Evolutionary conservation across 495 filamentous ascomycete genomes (phyloP).

Genomic region (Emericellopsis terricola): DNA sequence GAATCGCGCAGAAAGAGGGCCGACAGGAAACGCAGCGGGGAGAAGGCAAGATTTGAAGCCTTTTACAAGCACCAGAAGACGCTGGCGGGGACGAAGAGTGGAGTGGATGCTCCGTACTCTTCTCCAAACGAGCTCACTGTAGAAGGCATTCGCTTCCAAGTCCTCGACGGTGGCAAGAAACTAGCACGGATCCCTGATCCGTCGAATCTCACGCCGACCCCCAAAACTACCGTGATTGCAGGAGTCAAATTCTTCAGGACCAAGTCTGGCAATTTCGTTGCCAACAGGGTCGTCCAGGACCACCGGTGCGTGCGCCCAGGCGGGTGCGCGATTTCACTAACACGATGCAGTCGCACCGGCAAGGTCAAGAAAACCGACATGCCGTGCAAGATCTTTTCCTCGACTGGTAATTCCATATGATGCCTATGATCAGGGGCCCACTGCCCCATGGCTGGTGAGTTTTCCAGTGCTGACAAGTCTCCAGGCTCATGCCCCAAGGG

Average conservation of each 20-base stretch:
- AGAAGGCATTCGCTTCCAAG: conserved; percentile 58
- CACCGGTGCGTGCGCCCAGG: conserved; percentile 36
- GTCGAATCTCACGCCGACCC: conserved; percentile 45
- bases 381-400: conserved; percentile 77
- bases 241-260: conserved; percentile 79
- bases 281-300: conserved; percentile 47
- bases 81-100: background rate
- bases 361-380: conserved; percentile 51
- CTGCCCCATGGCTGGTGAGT: conserved; percentile 10
- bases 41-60: conserved; percentile 38
- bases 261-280: conserved; percentile 81
- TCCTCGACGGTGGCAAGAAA: conserved; percentile 70
- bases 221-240: conserved; percentile 57
- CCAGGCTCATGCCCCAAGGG: conserved; percentile 72
- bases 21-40: conserved; percentile 38
- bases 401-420: conserved; percentile 88
- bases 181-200: conserved; percentile 57
- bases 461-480: conserved; percentile 14
- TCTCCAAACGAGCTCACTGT: conserved; percentile 41
- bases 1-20: conserved; percentile 45
- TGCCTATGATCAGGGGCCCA: conserved; percentile 1
- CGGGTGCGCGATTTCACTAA: conserved; percentile 8
- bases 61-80: conserved; percentile 18
- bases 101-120: background rate
- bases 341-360: conserved; percentile 17